Evolutionary conservation across 169 alveolate species (phyloP).

Genomic region (Perkinsus olseni): DNA sequence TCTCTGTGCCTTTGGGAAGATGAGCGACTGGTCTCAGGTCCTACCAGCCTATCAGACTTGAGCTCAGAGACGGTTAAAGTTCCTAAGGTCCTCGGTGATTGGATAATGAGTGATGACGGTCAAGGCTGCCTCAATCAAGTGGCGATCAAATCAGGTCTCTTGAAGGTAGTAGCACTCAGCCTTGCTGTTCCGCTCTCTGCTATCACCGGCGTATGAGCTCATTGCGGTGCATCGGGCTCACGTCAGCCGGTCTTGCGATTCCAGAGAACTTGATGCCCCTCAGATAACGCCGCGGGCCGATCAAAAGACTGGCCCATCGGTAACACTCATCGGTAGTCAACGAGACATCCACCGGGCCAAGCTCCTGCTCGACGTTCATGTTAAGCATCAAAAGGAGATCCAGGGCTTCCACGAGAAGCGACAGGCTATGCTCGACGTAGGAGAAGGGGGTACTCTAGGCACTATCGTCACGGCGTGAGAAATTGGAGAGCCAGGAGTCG

Average conservation of each 20-base stretch:
- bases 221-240: no score
- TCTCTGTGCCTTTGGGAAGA: not conserved
- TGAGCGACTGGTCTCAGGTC: not conserved
- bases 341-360: not conserved
- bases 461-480: not conserved
- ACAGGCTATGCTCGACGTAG: not conserved
- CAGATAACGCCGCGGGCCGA: not conserved
- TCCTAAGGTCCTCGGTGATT: not conserved
- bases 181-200: no score
- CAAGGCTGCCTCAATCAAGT: not conserved
- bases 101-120: not conserved
- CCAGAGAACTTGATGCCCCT: not conserved
- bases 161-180: no score
- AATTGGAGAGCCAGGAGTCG: not conserved
- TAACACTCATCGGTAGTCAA: not conserved
- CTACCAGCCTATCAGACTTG: not conserved
- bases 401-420: constrained; percentile 2
- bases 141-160: not conserved
- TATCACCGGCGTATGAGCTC: no score
- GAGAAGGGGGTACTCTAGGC: not conserved
- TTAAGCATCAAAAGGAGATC: not conserved
- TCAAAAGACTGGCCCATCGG: not conserved
- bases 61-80: not conserved
- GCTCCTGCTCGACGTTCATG: not conserved
- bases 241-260: no score